These are phyloP conservation scores for Austroboletus eburneus DNA, from an alignment of 768 basidiomycete genomes.

Conservation along the genomic window DNA sequence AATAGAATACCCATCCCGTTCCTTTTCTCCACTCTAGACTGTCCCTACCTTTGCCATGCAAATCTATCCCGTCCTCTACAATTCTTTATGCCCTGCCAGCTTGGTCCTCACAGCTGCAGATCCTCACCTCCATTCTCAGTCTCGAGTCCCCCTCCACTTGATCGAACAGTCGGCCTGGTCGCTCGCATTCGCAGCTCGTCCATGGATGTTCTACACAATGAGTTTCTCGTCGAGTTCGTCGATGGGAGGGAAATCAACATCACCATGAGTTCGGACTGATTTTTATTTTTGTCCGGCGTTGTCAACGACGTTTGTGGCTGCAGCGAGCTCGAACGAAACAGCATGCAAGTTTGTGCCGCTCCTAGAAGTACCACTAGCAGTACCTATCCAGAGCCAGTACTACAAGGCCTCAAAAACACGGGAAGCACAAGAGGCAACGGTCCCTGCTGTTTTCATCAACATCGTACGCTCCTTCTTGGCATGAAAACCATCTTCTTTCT, in stretches of 20 bases:
- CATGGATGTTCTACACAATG: slow-evolving; percentile 50
- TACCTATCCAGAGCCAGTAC: slow-evolving; percentile 12
- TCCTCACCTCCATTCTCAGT: slow-evolving; percentile 45
- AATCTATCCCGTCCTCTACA: slow-evolving; percentile 56
- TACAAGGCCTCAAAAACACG: slow-evolving; percentile 30
- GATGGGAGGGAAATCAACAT: slow-evolving; percentile 53
- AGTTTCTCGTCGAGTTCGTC: slow-evolving; percentile 51
- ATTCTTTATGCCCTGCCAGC: slow-evolving; percentile 54
- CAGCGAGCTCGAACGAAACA: slow-evolving; percentile 33
- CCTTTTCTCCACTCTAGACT: no score
- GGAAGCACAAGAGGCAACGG: slow-evolving; percentile 65
- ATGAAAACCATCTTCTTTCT: no score
- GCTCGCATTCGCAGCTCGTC: slow-evolving; percentile 54
- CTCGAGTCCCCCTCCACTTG: slow-evolving; percentile 52
- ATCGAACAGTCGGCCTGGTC: slow-evolving; percentile 55
- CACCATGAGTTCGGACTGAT: slow-evolving; percentile 40
- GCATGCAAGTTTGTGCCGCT: slow-evolving; percentile 28
- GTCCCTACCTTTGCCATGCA: slow-evolving; percentile 43
- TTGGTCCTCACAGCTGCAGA: slow-evolving; percentile 54
- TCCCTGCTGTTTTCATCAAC: slow-evolving; percentile 70
- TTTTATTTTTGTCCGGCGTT: slow-evolving; percentile 47
- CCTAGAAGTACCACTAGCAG: slow-evolving; percentile 16
- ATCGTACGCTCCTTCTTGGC: slow-evolving; percentile 35
- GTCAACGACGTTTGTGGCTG: slow-evolving; percentile 49
- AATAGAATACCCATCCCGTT: no score